Conservation (phyloP, 75 land plant species). For the Picea sitchensis region DNA sequence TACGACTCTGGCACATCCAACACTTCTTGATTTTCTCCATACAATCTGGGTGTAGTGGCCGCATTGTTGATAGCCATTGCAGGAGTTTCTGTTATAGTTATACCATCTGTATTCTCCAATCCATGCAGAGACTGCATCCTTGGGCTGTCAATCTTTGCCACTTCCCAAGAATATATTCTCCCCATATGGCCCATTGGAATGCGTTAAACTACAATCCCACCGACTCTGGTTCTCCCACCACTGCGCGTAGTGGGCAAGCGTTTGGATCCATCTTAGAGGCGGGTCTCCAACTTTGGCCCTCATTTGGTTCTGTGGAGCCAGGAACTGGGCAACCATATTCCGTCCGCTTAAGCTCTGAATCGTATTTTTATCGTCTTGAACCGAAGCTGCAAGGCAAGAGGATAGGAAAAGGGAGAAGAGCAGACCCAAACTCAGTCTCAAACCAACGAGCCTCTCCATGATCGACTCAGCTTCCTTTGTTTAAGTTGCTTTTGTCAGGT, state of each 20-base stretch:
- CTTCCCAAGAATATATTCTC: no score
- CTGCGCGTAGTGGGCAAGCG: constrained; percentile 26
- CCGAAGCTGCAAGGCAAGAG: no score
- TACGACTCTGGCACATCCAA: constrained; percentile 44
- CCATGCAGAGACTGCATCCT: no score
- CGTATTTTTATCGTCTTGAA: no score
- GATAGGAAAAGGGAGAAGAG: no score
- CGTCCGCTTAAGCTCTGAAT: neutral
- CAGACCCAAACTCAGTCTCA: no score
- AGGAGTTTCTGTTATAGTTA: constrained; percentile 23
- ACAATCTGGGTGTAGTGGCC: no score
- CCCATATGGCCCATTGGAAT: constrained; percentile 27
- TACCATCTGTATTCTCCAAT: neutral
- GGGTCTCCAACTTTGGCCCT: constrained; percentile 9
- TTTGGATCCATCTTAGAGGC: constrained; percentile 27
- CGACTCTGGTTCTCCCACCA: constrained; percentile 28
- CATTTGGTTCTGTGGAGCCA: constrained; percentile 22
- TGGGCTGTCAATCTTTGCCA: no score
- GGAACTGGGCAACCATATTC: constrained; percentile 16
- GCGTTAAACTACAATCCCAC: constrained; percentile 28
- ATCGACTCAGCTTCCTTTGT: no score
- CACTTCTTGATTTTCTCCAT: no score
- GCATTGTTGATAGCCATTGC: constrained; percentile 5
- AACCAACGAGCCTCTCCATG: no score
- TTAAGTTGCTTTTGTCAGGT: no score